phyloP scores from a whole-genome alignment of 768 basidiomycete genomes.

The Mycena rebaudengoi region DNA sequence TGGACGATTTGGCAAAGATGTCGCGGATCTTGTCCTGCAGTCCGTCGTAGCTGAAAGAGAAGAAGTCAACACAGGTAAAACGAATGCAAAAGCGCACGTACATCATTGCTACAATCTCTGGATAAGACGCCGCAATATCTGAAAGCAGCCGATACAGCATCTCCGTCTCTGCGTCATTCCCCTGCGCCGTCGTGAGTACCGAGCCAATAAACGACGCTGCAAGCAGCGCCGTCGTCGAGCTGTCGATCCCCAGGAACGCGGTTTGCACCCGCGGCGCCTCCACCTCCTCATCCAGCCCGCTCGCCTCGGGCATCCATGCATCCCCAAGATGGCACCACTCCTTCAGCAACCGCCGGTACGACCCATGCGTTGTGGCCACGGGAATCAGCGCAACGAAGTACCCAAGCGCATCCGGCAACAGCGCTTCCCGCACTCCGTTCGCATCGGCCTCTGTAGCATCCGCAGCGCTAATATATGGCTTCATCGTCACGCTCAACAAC shows the following conservation, averaged over 20 bases:
- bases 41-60: slow-evolving; percentile 68
- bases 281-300: slow-evolving; percentile 49
- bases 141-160: slow-evolving; percentile 81
- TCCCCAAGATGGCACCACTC: slow-evolving; percentile 69
- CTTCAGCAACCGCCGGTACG: slow-evolving; percentile 68
- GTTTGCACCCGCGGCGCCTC: slow-evolving; percentile 63
- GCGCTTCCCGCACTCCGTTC: slow-evolving; percentile 52
- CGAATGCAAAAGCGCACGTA: slow-evolving; percentile 49
- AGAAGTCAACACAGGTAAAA: slow-evolving; percentile 12
- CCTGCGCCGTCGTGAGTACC: slow-evolving; percentile 78
- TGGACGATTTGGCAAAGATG: slow-evolving; percentile 74
- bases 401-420: slow-evolving; percentile 70
- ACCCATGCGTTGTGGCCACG: slow-evolving; percentile 62
- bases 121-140: slow-evolving; percentile 71
- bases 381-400: slow-evolving; percentile 85
- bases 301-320: slow-evolving; percentile 45
- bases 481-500: slow-evolving; percentile 68
- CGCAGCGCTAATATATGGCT: slow-evolving; percentile 43
- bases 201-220: slow-evolving; percentile 78
- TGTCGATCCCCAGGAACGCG: slow-evolving; percentile 67
- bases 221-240: slow-evolving; percentile 73
- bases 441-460: slow-evolving; percentile 37
- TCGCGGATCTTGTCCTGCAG: slow-evolving; percentile 80
- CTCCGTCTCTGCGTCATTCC: slow-evolving; percentile 83
- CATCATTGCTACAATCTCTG: slow-evolving; percentile 78